A percentile compares a stretch with the other conserved stretches of the same genome.
Evolutionary conservation across 495 filamentous ascomycete species (phyloP).

Genomic region (Neurospora sp.): DNA sequence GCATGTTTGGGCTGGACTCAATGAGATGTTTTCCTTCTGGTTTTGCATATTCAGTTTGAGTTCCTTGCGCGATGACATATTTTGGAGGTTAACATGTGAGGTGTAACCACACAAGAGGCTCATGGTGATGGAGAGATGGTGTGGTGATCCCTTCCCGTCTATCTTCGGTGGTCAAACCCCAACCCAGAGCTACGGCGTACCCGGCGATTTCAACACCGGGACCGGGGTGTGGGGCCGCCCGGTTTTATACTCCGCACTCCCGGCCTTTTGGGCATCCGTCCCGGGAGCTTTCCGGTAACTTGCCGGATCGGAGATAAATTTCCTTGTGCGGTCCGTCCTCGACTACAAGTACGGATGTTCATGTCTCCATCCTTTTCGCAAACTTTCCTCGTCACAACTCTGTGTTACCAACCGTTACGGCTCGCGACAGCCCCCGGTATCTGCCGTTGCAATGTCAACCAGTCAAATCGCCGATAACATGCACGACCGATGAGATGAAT

Average conservation of each 20-base stretch:
- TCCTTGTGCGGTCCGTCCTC: not conserved
- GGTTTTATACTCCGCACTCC: not conserved
- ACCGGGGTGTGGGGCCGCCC: not conserved
- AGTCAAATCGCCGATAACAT: not conserved
- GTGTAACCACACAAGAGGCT: not conserved
- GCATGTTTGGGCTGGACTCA: too few species aligned
- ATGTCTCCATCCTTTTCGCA: not conserved
- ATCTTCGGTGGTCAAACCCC: not conserved
- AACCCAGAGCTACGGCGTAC: not conserved
- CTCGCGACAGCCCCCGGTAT: not conserved
- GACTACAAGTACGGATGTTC: too few species aligned
- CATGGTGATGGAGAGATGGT: not conserved
- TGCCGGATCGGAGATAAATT: not conserved
- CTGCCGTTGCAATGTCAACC: not conserved
- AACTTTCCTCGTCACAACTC: not conserved
- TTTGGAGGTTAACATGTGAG: not conserved
- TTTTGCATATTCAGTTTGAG: not conserved
- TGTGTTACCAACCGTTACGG: not conserved
- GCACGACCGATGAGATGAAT: not conserved
- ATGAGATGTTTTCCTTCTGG: too few species aligned
- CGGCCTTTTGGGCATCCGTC: not conserved
- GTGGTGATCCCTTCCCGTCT: not conserved
- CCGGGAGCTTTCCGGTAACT: not conserved
- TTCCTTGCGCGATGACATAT: not conserved
- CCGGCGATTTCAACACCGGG: not conserved